Percentiles rank a stretch among this genome's conserved stretches.
Evolutionary conservation across 768 basidiomycete species (phyloP).

Genomic region (Naganishia randhawae): DNA sequence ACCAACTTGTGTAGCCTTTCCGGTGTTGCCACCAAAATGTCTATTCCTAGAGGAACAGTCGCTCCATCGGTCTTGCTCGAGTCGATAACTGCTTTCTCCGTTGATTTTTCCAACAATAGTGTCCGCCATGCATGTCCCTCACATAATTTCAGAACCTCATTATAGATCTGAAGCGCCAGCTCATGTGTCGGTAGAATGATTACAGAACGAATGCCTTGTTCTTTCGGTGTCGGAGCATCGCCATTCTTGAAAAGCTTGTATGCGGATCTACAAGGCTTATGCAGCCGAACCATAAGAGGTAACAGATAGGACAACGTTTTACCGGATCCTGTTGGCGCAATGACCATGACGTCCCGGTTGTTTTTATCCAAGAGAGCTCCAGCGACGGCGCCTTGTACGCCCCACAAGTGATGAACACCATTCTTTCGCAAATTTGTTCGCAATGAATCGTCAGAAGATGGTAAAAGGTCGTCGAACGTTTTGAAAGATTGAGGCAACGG

Average conservation of each 20-base stretch:
- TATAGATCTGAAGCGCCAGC: slow-evolving; percentile 90
- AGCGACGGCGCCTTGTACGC: slow-evolving; percentile 43
- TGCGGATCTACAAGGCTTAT: slow-evolving; percentile 46
- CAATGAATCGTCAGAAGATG: slow-evolving; percentile 28
- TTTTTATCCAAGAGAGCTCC: slow-evolving; percentile 36
- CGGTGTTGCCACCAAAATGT: slow-evolving; percentile 89
- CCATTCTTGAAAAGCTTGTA: slow-evolving; percentile 14
- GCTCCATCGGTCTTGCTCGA: slow-evolving; percentile 24
- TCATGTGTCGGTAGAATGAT: slow-evolving; percentile 90
- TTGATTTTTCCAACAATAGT: slow-evolving; percentile 81
- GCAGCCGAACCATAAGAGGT: slow-evolving; percentile 61
- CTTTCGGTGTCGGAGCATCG: slow-evolving; percentile 12
- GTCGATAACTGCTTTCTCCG: slow-evolving; percentile 64
- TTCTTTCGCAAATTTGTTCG: slow-evolving; percentile 33
- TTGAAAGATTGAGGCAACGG: slow-evolving; percentile 44
- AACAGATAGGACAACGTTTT: slow-evolving; percentile 91
- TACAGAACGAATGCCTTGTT: slow-evolving; percentile 70
- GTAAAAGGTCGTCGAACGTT: slow-evolving; percentile 35
- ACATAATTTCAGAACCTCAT: slow-evolving; percentile 78
- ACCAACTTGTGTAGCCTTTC: slow-evolving; percentile 78
- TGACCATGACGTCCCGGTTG: slow-evolving; percentile 76
- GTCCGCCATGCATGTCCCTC: slow-evolving; percentile 69
- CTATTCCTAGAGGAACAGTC: slow-evolving; percentile 50
- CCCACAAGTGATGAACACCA: slow-evolving; percentile 41
- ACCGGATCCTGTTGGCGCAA: slow-evolving; percentile 95